Evolutionary conservation across 192 early-diverging fungal species (phyloP).

Genomic region (Podila clonocystis): DNA sequence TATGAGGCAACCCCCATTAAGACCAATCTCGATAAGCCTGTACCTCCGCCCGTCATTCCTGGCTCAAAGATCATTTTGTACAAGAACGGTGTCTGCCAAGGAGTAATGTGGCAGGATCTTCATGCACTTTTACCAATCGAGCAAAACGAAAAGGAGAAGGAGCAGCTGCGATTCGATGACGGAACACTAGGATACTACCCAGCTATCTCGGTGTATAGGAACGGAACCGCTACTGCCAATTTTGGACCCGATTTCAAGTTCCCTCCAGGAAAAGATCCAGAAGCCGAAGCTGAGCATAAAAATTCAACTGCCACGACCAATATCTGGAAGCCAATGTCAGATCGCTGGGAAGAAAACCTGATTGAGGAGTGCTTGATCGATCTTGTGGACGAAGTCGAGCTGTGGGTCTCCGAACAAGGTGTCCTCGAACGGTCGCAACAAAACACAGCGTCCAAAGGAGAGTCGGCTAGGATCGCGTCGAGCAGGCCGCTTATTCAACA

Average conservation of each 20-base stretch:
- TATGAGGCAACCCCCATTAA: constrained; percentile 57
- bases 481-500: too few species aligned
- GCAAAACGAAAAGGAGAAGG: constrained; percentile 52
- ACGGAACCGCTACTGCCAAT: constrained; percentile 68
- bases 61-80: constrained; percentile 69
- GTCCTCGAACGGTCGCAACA: constrained; percentile 10
- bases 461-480: too few species aligned
- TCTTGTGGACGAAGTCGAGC: constrained; percentile 68
- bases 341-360: constrained; percentile 64
- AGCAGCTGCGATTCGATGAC: constrained; percentile 63
- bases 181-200: constrained; percentile 76
- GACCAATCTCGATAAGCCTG: constrained; percentile 30
- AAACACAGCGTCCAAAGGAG: neutral
- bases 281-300: constrained; percentile 39
- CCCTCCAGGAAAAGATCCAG: constrained; percentile 58
- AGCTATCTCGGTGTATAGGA: constrained; percentile 67
- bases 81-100: constrained; percentile 72
- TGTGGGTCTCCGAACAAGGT: constrained; percentile 53
- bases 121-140: constrained; percentile 55
- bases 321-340: constrained; percentile 66
- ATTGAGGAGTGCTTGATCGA: constrained; percentile 70
- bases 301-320: constrained; percentile 1
- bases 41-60: constrained; percentile 48
- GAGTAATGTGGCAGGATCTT: constrained; percentile 64
- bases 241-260: constrained; percentile 71